Conservation (phyloP, 2,329 filamentous ascomycete genomes). For the Fusarium albidum region DNA sequence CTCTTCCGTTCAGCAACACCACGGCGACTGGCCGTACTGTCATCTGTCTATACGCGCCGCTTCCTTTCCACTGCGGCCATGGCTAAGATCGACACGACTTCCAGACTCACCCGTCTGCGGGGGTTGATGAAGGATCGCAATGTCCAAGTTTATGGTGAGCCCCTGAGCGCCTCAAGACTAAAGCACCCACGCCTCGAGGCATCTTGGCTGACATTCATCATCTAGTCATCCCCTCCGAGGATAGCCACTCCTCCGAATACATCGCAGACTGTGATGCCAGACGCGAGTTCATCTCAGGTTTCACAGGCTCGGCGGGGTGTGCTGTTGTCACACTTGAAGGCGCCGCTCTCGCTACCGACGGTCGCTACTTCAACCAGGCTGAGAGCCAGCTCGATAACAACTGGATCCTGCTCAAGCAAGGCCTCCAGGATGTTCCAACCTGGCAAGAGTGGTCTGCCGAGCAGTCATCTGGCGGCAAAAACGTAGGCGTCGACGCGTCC, state of each 20-base stretch:
- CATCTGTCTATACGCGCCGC: conserved; percentile 19
- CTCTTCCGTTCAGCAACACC: conserved; percentile 33
- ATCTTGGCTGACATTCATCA: conserved; percentile 18
- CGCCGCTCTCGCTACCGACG: conserved; percentile 92
- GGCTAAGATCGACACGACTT: conserved; percentile 73
- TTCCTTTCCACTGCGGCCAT: conserved; percentile 39
- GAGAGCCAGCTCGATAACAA: conserved; percentile 88
- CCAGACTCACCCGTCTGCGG: conserved; percentile 78
- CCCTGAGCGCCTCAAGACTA: background rate
- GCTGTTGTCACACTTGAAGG: conserved; percentile 87
- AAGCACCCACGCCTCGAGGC: background rate
- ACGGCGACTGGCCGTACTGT: conserved; percentile 20
- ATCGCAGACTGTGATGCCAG: conserved; percentile 95
- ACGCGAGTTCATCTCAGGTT: conserved; percentile 90
- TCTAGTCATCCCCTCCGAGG: conserved; percentile 92
- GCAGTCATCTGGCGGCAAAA: conserved; percentile 85
- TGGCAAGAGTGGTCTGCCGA: conserved; percentile 97
- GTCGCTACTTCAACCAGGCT: conserved; percentile 98
- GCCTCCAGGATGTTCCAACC: conserved; percentile 90
- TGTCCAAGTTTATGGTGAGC: conserved; percentile 90
- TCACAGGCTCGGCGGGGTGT: conserved; percentile 93
- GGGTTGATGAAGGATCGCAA: conserved; percentile 86
- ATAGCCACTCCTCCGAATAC: conserved; percentile 97
- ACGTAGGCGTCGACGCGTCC: conserved; percentile 89
- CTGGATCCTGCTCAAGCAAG: conserved; percentile 92